phyloP scores from a whole-genome alignment of 257 asterid species.

The Solanum chmielewskii region DNA sequence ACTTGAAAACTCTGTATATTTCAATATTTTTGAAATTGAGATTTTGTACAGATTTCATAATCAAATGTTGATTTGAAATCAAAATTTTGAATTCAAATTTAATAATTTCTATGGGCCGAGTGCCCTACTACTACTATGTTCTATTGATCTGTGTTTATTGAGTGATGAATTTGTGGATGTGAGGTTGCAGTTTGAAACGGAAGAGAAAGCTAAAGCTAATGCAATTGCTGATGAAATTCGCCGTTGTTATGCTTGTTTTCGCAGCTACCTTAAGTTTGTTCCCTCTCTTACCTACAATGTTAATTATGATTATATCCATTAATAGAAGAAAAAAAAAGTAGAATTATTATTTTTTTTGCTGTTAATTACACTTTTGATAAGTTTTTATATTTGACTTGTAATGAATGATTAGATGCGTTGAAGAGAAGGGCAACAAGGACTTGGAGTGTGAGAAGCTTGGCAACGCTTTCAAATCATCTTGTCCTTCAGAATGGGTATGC shows the following conservation, averaged over 20 bases:
- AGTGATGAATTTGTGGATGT: not conserved
- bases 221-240: not conserved
- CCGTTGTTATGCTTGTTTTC: not conserved
- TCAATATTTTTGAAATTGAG: not conserved
- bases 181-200: not conserved
- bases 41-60: too few relatives aligned
- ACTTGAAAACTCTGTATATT: not conserved
- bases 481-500: conserved; percentile 11
- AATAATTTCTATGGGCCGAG: not conserved
- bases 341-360: fast-evolving
- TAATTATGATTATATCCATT: not conserved
- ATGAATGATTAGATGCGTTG: conserved; percentile 18
- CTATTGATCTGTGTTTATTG: not conserved
- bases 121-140: too few relatives aligned
- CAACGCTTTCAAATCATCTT: conserved; percentile 1
- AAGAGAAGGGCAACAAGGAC: conserved; percentile 26
- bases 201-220: not conserved
- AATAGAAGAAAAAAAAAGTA: not conserved
- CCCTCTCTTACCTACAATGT: not conserved
- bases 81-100: not conserved
- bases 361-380: not conserved
- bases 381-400: not conserved
- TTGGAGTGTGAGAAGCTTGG: conserved; percentile 28
- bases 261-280: not conserved
- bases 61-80: not conserved